phyloP scores from a whole-genome alignment of 2,329 filamentous ascomycete genomes.

The Aspergillus tamarii region DNA sequence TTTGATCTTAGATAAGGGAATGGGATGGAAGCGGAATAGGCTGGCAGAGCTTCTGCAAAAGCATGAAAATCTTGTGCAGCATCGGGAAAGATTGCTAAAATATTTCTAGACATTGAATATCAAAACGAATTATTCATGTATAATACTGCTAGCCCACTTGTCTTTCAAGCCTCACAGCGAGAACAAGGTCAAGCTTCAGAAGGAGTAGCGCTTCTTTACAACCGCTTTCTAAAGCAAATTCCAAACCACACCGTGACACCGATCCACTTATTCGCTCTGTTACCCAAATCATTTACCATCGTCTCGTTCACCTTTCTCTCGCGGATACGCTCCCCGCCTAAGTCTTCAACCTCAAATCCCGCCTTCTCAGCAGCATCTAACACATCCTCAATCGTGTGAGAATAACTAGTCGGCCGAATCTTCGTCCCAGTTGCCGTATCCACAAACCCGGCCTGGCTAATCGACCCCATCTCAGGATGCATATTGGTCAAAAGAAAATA shows the following conservation, averaged over 20 bases:
- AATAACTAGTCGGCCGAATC: conserved; percentile 62
- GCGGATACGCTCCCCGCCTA: conserved; percentile 33
- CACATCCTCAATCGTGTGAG: conserved; percentile 57
- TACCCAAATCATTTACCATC: conserved; percentile 62
- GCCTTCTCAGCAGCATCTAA: conserved; percentile 51
- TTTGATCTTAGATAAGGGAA: conserved; percentile 67
- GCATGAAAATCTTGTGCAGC: conserved; percentile 66
- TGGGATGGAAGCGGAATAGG: conserved; percentile 67
- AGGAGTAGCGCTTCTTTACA: conserved; percentile 8
- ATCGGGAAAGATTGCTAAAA: conserved; percentile 62
- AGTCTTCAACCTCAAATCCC: conserved; percentile 50
- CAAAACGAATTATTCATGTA: conserved; percentile 16
- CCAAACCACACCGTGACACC: conserved; percentile 59
- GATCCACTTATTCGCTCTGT: conserved; percentile 67
- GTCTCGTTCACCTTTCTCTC: conserved; percentile 55
- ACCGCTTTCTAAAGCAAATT: conserved; percentile 47
- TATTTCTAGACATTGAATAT: conserved; percentile 48
- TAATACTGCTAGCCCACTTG: conserved; percentile 12
- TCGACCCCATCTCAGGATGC: conserved; percentile 65
- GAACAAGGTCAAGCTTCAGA: conserved; percentile 4
- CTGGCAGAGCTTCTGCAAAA: conserved; percentile 61
- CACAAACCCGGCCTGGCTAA: conserved; percentile 65
- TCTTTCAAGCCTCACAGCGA: not conserved
- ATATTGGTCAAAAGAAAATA: conserved; percentile 67
- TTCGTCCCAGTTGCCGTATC: conserved; percentile 58